Conservation (phyloP, 2,329 filamentous ascomycete genomes). For the Albifimbria verrucaria region DNA sequence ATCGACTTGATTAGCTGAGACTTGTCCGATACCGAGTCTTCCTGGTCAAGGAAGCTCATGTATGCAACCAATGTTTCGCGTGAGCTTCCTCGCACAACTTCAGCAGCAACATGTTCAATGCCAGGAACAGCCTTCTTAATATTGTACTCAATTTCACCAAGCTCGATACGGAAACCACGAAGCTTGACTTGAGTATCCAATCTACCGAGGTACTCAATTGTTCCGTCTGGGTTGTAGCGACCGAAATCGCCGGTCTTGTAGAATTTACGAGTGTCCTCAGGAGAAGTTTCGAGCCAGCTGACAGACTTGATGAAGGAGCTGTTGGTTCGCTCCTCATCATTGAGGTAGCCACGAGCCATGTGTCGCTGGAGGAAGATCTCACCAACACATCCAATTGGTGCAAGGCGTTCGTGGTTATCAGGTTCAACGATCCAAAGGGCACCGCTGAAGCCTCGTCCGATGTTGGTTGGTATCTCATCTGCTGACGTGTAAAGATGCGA, state of each 20-base stretch:
- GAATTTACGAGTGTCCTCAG: slow-evolving; percentile 9
- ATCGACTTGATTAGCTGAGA: neutral
- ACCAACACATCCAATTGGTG: slow-evolving; percentile 9
- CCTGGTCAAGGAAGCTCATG: slow-evolving; percentile 15
- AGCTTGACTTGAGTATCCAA: slow-evolving; percentile 34
- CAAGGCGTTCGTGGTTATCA: slow-evolving; percentile 10
- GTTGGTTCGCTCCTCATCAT: slow-evolving; percentile 12
- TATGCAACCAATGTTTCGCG: slow-evolving; percentile 41
- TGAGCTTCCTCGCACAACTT: slow-evolving; percentile 39
- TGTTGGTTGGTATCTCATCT: neutral
- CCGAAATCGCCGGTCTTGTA: slow-evolving; percentile 9
- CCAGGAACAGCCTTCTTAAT: neutral
- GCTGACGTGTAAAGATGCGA: neutral
- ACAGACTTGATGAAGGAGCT: slow-evolving; percentile 8
- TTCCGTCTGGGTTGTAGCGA: slow-evolving; percentile 22
- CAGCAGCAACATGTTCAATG: slow-evolving; percentile 20
- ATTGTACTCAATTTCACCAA: slow-evolving; percentile 11
- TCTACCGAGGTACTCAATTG: slow-evolving; percentile 41
- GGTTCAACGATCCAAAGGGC: slow-evolving; percentile 11
- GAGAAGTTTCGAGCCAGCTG: neutral
- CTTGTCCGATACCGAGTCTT: neutral
- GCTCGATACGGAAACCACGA: slow-evolving; percentile 47
- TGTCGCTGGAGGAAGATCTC: slow-evolving; percentile 15
- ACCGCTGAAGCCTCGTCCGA: slow-evolving; percentile 7
- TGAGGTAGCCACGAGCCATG: slow-evolving; percentile 11